A percentile compares a stretch with the other conserved stretches of the same genome.
Conservation (phyloP, 2,329 filamentous ascomycete species). For the Calonectria ilicicola region DNA sequence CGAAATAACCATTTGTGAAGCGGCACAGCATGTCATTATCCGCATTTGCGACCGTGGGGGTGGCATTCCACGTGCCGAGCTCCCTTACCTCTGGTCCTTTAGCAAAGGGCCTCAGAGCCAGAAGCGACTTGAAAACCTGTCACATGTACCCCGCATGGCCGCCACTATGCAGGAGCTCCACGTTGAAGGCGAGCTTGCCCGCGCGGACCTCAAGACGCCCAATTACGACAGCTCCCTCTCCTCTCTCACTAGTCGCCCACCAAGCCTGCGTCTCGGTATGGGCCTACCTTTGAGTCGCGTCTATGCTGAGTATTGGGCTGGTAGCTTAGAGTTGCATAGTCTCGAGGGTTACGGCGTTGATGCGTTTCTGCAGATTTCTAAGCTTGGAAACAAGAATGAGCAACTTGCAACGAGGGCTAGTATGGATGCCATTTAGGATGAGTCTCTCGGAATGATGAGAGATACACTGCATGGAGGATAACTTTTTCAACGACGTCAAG, state of each 20-base stretch:
- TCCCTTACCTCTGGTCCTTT: conserved; percentile 96
- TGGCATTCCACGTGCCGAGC: conserved; percentile 85
- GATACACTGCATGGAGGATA: neutral
- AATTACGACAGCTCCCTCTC: conserved; percentile 74
- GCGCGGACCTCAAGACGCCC: conserved; percentile 56
- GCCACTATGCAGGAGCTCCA: conserved; percentile 92
- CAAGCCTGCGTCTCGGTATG: conserved; percentile 90
- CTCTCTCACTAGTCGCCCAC: conserved; percentile 83
- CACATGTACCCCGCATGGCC: conserved; percentile 88
- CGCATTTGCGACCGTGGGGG: conserved; percentile 96
- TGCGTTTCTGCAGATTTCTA: conserved; percentile 95
- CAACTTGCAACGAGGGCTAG: conserved; percentile 83
- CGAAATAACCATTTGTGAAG: conserved; percentile 94
- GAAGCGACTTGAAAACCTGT: conserved; percentile 84
- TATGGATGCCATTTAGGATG: conserved; percentile 77
- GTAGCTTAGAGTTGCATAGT: conserved; percentile 89
- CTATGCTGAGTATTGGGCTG: conserved; percentile 98
- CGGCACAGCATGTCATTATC: conserved; percentile 94
- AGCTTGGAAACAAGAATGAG: conserved; percentile 98
- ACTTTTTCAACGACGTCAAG: neutral
- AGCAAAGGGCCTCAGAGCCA: conserved; percentile 88
- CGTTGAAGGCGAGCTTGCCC: conserved; percentile 56
- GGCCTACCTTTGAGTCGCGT: conserved; percentile 93
- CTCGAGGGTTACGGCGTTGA: conserved; percentile 96
- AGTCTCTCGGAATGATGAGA: conserved; percentile 16